Percentiles rank a stretch among this genome's conserved stretches.
phyloP scores from a whole-genome alignment of 768 basidiomycete species.

The Rhizopogon vinicolor region DNA sequence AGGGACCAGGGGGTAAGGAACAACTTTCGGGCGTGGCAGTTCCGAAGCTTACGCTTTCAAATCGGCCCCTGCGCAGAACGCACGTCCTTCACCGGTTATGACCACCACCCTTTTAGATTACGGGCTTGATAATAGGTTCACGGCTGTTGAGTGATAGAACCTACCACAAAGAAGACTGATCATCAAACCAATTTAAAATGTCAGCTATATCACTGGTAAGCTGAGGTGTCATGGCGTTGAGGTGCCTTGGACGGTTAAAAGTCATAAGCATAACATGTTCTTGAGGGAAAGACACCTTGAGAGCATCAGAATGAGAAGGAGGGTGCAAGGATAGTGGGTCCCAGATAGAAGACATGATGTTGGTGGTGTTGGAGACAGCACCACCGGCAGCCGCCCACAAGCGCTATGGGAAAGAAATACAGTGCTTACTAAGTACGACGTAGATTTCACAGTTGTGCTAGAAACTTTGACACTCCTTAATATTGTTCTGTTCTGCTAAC shows the following conservation, averaged over 20 bases:
- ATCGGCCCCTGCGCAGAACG: slow-evolving; percentile 81
- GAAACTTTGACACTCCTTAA: no score
- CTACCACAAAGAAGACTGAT: slow-evolving; percentile 68
- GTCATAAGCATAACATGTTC: slow-evolving; percentile 51
- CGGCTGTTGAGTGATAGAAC: slow-evolving; percentile 13
- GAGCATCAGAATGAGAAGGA: slow-evolving; percentile 30
- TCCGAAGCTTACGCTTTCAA: slow-evolving; percentile 54
- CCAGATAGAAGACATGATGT: background rate
- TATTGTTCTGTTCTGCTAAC: no score
- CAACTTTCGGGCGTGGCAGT: background rate
- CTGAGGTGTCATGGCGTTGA: slow-evolving; percentile 70
- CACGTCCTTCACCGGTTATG: slow-evolving; percentile 66
- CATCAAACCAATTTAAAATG: slow-evolving; percentile 70
- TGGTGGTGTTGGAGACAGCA: no score
- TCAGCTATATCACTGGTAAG: slow-evolving; percentile 49
- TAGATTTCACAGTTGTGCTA: no score
- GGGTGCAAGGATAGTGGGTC: background rate
- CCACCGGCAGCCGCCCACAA: no score
- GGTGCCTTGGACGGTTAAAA: slow-evolving; percentile 62
- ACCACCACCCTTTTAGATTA: slow-evolving; percentile 55
- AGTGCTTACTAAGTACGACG: no score
- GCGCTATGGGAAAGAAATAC: background rate
- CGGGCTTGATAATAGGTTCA: background rate
- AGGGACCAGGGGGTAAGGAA: background rate
- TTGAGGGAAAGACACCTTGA: slow-evolving; percentile 38